Evolutionary conservation across 2,329 filamentous ascomycete species (phyloP), one percentile per base, ranked within the genome.

Genomic region (Penicillium sp.): DNA sequence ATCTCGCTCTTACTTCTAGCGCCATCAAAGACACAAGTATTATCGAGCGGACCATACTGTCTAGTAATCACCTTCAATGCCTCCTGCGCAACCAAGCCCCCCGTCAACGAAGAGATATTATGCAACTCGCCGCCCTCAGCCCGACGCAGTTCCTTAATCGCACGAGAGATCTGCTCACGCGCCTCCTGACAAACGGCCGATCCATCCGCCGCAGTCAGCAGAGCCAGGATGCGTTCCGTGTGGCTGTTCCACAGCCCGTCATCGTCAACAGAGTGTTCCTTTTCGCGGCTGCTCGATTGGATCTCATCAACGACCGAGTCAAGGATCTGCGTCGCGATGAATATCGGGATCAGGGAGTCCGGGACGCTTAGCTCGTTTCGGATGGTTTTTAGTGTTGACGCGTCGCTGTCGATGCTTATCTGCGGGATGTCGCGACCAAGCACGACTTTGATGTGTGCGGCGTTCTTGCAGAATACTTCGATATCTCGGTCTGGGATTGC

Each of bases 31-130:
- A 87, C 71, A 66, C 84, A 86, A 0, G 82, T 85, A 59, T 87
- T 86, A 70, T 87, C 84, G 9, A 87, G 77, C 1, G 86, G 85
- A 12, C 86, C 78, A 68, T 88, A 88, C 73, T 88, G 86, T 67
- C 82, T 81, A n/a, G 86, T 88, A 45, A 81, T 62, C 6, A 86
- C 83, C 73, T 99, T 99, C 78, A 99, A 95, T 62, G 93, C 86
- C 78, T 99, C 94, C 76, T 99, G 95, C n/a, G 93, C 91, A 48
- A 95, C 89, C 80, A 99, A 89, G 3, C 94, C 95, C 31, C 94
- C 95, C 1, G 88, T 89, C 56, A 96, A 78, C 27, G 93, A 88
- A 33, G 93, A 89, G 56, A 95, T 90, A 72, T 97, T 97, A 78
- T 99, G 94, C 59, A 99, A 79, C 74, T 99, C 95, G 54, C 87